Conservation (phyloP, 1,284 basidiomycete genomes). For the Ceratobasidium sp. region DNA sequence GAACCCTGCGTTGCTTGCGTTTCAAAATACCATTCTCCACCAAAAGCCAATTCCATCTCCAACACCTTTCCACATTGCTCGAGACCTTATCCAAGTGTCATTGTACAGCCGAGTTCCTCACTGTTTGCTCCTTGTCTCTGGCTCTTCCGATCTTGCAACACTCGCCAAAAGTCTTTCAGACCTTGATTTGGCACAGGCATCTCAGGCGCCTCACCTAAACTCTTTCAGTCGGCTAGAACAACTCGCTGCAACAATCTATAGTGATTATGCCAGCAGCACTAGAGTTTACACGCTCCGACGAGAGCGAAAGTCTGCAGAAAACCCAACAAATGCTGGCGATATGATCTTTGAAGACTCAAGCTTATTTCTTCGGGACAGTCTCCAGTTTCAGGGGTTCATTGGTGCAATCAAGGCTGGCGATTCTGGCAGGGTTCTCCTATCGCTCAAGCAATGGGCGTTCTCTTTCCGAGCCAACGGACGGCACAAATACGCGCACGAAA, state of each 20-base stretch:
- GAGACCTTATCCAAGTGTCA: conserved; percentile 56
- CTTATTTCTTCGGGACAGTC: conserved; percentile 55
- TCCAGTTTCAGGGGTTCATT: conserved; percentile 54
- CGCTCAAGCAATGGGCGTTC: conserved; percentile 54
- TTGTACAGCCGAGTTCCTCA: conserved; percentile 55
- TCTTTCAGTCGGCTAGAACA: conserved; percentile 43
- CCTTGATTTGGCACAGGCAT: conserved; percentile 44
- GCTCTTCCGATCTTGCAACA: conserved; percentile 46
- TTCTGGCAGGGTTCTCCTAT: conserved; percentile 53
- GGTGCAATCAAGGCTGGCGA: conserved; percentile 56
- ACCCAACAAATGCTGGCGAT: conserved; percentile 48
- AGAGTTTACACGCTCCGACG: conserved; percentile 11
- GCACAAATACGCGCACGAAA: conserved; percentile 58
- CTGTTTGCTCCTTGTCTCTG: conserved; percentile 53
- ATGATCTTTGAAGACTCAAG: conserved; percentile 56
- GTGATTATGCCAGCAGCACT: not conserved
- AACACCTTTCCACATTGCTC: conserved; percentile 53
- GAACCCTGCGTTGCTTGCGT: conserved; percentile 53
- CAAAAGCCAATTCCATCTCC: conserved; percentile 55
- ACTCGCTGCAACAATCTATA: conserved; percentile 47
- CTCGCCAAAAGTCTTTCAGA: conserved; percentile 46
- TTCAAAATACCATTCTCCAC: conserved; percentile 52
- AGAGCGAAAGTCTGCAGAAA: conserved; percentile 18
- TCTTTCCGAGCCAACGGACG: conserved; percentile 55
- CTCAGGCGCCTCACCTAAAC: not conserved